A percentile compares a stretch with the other conserved stretches of the same genome.
Conservation (phyloP, 371 early-diverging fungal genomes). For the Apophysomyces variabilis region DNA sequence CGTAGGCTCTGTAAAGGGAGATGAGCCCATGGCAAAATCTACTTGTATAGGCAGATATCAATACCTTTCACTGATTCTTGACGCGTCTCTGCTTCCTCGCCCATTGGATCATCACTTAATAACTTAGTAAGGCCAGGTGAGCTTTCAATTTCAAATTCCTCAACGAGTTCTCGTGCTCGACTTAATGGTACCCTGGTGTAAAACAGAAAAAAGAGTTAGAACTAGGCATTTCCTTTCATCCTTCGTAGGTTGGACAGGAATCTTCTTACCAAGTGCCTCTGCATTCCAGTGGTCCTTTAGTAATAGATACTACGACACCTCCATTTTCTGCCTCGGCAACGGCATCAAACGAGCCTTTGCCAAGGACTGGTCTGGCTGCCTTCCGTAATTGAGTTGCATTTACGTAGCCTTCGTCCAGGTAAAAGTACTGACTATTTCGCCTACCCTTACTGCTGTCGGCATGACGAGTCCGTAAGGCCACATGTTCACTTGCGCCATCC, state of each 20-base stretch:
- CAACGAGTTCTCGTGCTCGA: slow-evolving; percentile 55
- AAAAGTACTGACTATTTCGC: slow-evolving; percentile 29
- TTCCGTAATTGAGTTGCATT: slow-evolving; percentile 59
- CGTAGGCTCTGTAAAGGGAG: slow-evolving; percentile 4
- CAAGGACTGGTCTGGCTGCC: slow-evolving; percentile 55
- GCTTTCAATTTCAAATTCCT: slow-evolving; percentile 54
- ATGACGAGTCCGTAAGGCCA: slow-evolving; percentile 38
- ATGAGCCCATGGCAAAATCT: neutral
- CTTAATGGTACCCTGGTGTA: slow-evolving; percentile 50
- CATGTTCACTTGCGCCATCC: slow-evolving; percentile 40
- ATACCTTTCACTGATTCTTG: slow-evolving; percentile 7
- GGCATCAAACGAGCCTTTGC: slow-evolving; percentile 53
- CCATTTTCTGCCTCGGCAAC: slow-evolving; percentile 29
- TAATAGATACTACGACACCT: slow-evolving; percentile 28
- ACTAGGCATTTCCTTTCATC: neutral
- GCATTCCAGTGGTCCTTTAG: slow-evolving; percentile 47
- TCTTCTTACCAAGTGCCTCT: slow-evolving; percentile 53
- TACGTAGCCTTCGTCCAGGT: slow-evolving; percentile 56
- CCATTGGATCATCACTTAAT: slow-evolving; percentile 48
- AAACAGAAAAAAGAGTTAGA: neutral
- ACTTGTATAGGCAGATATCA: neutral
- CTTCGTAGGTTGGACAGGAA: neutral
- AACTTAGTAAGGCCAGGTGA: slow-evolving; percentile 49
- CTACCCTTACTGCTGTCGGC: slow-evolving; percentile 20
- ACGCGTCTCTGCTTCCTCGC: slow-evolving; percentile 7